These are phyloP conservation scores for Daldinia caldariorum DNA, from an alignment of 495 filamentous ascomycete genomes.

Conservation along the genomic window DNA sequence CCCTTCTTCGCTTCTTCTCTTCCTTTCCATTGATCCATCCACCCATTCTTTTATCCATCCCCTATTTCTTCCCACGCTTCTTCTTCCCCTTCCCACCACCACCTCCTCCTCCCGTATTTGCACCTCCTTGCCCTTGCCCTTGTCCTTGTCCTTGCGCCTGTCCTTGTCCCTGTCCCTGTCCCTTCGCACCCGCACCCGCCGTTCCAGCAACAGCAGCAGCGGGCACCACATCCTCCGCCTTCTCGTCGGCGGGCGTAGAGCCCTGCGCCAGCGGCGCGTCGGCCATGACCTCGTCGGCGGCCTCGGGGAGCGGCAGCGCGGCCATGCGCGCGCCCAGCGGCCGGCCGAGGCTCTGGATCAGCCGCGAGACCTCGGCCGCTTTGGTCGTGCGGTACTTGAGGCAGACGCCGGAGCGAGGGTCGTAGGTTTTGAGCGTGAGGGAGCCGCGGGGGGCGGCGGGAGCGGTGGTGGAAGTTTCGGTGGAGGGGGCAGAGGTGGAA, in stretches of 20 bases:
- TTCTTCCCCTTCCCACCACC: slow-evolving; percentile 61
- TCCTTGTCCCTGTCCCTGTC: background rate
- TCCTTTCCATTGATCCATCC: slow-evolving; percentile 16
- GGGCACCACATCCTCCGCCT: slow-evolving; percentile 43
- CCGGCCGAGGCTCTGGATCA: slow-evolving; percentile 77
- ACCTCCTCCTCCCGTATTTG: slow-evolving; percentile 39
- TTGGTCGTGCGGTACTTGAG: slow-evolving; percentile 93
- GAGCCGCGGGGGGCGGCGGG: slow-evolving; percentile 60
- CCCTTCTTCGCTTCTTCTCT: slow-evolving; percentile 23
- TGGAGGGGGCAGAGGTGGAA: slow-evolving; percentile 26
- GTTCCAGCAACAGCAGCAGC: no score
- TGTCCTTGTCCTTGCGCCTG: slow-evolving; percentile 40
- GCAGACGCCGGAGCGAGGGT: slow-evolving; percentile 79
- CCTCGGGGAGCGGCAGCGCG: slow-evolving; percentile 58
- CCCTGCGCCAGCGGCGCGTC: slow-evolving; percentile 48
- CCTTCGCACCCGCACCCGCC: slow-evolving; percentile 33
- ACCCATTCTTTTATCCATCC: slow-evolving; percentile 2
- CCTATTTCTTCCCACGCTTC: slow-evolving; percentile 66
- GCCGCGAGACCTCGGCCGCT: slow-evolving; percentile 84
- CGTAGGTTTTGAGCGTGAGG: slow-evolving; percentile 89
- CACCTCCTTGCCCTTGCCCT: no score
- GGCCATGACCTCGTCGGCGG: slow-evolving; percentile 52
- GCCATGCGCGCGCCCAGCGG: slow-evolving; percentile 70
- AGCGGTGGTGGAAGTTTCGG: slow-evolving; percentile 25
- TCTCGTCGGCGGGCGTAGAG: slow-evolving; percentile 52